Conservation (phyloP, 305 asterid species). For the Fraxinus paxiana region DNA sequence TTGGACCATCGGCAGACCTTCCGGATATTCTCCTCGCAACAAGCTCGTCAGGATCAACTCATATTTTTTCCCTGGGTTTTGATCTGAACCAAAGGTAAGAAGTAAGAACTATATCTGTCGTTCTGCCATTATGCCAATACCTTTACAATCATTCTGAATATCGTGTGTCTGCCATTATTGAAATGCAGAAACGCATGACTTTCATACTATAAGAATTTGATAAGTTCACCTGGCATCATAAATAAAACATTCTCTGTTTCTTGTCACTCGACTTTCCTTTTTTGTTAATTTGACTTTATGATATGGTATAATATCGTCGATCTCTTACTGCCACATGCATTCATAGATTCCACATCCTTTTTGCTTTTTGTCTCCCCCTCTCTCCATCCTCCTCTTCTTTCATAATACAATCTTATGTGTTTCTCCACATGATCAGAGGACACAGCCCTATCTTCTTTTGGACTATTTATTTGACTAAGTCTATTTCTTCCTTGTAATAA, state of each 20-base stretch:
- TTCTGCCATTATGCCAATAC: slow-evolving; percentile 14
- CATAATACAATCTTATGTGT: neutral
- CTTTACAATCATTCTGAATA: slow-evolving; percentile 4
- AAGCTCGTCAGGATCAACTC: slow-evolving; percentile 88
- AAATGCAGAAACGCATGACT: neutral
- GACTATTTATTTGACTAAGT: neutral
- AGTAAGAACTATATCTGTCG: slow-evolving; percentile 31
- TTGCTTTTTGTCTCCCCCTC: neutral
- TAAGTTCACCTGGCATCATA: neutral
- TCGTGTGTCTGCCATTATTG: neutral
- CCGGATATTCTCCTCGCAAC: slow-evolving; percentile 88
- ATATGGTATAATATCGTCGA: neutral
- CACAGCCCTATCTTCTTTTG: neutral
- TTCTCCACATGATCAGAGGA: neutral
- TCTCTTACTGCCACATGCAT: neutral
- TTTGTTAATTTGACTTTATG: neutral
- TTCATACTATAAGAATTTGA: neutral
- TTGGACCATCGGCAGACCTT: slow-evolving; percentile 73
- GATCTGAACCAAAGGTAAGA: slow-evolving; percentile 65
- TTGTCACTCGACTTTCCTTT: neutral
- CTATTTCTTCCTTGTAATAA: neutral
- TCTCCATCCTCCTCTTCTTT: neutral
- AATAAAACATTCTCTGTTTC: neutral
- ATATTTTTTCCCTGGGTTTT: slow-evolving; percentile 61
- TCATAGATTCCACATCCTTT: neutral